Base-by-base conservation (phyloP, 441 rosid genomes). In the Euphorbia corollata region DNA sequence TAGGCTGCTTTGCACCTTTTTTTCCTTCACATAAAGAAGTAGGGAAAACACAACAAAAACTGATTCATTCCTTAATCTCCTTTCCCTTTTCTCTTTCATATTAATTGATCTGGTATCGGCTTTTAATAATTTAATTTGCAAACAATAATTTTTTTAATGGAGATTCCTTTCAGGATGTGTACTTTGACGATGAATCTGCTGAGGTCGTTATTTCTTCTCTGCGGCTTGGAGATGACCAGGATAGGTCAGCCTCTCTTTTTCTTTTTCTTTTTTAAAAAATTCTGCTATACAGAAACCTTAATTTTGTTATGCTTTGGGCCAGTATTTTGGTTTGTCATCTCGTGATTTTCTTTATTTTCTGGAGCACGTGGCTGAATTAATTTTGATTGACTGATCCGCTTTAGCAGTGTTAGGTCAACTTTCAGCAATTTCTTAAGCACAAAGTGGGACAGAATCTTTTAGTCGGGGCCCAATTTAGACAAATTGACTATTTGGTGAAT, bases 141-240 rank as follows among this genome's bases (percentile, higher is more conserved):
- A 1, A 32, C 48, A 27, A 51, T 43, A 27, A 16, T 6, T 22
- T 68, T 32, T 55, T 58, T 74, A 18, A 41, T 24, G 36, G 34
- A n/a, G 6, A 15, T 62, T 16, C 45, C 41, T 75, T 61, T 64
- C 91, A 93, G 98, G 98, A 93, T 81, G 96, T 93, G 68, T 93
- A 93, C 88, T 93, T 93, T 74, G 98, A 93, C 81, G 97, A 93
- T 78, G 95, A 90, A 80, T 93, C 97, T 77, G 98, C 97, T 56
- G 98, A 93, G 78, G 96, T 90, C n/a, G 96, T 93, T 68, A 89
- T 93, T 78, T 93, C 98, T 73, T 90, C 98, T 65, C 80, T 93
- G 75, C 92, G 96, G 48, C 82, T 93, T 61, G 98, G 97, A 72
- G 95, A 87, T 72, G 97, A 89, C 75, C 86, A 87, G 75, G 98